Conservation (phyloP, 352 stramenopile genomes). For the Phytophthora nicotianae region DNA sequence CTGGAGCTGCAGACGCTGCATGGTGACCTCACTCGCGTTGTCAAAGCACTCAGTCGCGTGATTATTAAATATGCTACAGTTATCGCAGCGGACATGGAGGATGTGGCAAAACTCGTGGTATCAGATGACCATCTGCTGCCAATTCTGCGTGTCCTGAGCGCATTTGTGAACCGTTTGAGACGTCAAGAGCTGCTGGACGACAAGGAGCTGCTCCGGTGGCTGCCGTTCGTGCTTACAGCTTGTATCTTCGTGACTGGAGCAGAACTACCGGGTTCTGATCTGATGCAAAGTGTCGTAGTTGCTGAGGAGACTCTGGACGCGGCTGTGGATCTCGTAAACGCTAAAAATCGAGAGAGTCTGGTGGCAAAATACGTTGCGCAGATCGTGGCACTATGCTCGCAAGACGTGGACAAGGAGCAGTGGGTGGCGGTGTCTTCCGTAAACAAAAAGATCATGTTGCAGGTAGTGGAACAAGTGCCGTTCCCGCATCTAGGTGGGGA, state of each 20-base stretch:
- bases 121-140: conserved; percentile 39
- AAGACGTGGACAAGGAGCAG: conserved; percentile 66
- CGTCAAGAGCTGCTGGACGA: conserved; percentile 1
- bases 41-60: conserved; percentile 42
- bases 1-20: conserved; percentile 13
- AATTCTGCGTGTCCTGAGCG: conserved; percentile 32
- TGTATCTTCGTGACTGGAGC: conserved; percentile 41
- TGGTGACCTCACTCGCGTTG: conserved; percentile 8
- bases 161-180: conserved; percentile 20
- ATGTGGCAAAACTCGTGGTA: conserved; percentile 16
- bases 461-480: conserved; percentile 56
- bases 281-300: conserved; percentile 30
- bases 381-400: conserved; percentile 51
- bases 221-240: conserved; percentile 43
- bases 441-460: conserved; percentile 65
- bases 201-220: conserved; percentile 39
- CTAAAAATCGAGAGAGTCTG: conserved; percentile 14
- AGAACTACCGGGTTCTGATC: conserved; percentile 29
- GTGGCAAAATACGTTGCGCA: conserved; percentile 41
- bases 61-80: conserved; percentile 26
- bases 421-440: conserved; percentile 57
- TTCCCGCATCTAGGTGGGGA: conserved; percentile 71
- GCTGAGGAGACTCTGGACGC: conserved; percentile 29
- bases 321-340: conserved; percentile 24
- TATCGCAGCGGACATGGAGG: conserved; percentile 4